These are phyloP conservation scores for Isabelozyma pseudorhagii DNA, from an alignment of 805 yeast species.

Conservation along the genomic window DNA sequence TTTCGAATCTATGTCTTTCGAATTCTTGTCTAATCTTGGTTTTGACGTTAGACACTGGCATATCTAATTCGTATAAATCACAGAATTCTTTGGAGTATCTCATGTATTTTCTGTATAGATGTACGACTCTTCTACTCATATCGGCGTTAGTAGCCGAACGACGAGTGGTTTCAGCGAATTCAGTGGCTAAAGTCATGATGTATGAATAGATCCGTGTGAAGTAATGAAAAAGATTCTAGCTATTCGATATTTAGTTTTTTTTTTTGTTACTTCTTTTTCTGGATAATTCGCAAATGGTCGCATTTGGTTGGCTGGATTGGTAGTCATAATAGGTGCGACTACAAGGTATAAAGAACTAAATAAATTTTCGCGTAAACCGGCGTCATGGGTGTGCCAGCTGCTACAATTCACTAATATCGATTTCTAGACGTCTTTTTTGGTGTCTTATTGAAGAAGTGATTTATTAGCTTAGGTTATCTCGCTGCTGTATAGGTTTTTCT, in stretches of 20 bases:
- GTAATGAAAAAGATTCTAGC: not conserved
- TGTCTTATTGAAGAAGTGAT: too few species aligned
- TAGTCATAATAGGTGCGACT: not conserved
- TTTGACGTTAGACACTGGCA: constrained; percentile 75
- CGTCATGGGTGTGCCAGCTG: too few species aligned
- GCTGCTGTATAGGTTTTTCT: too few species aligned
- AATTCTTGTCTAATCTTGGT: constrained; percentile 87
- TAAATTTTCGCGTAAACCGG: too few species aligned
- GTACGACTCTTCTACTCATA: constrained; percentile 60
- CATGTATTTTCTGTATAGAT: constrained; percentile 69
- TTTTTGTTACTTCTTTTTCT: constrained; percentile 1
- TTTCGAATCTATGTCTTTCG: constrained; percentile 77
- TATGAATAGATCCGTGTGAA: not conserved
- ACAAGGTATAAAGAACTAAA: not conserved
- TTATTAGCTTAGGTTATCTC: too few species aligned
- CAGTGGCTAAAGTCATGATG: constrained; percentile 68
- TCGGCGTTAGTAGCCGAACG: constrained; percentile 60
- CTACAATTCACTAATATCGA: too few species aligned
- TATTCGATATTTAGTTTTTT: not conserved
- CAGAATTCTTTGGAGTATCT: constrained; percentile 59
- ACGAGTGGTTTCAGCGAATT: constrained; percentile 78
- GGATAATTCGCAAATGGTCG: constrained; percentile 7
- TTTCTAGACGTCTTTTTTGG: too few species aligned
- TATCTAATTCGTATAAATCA: constrained; percentile 67
- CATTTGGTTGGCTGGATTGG: constrained; percentile 20